Conservation (phyloP, 2,329 filamentous ascomycete genomes). For the Aspergillus hortae region DNA sequence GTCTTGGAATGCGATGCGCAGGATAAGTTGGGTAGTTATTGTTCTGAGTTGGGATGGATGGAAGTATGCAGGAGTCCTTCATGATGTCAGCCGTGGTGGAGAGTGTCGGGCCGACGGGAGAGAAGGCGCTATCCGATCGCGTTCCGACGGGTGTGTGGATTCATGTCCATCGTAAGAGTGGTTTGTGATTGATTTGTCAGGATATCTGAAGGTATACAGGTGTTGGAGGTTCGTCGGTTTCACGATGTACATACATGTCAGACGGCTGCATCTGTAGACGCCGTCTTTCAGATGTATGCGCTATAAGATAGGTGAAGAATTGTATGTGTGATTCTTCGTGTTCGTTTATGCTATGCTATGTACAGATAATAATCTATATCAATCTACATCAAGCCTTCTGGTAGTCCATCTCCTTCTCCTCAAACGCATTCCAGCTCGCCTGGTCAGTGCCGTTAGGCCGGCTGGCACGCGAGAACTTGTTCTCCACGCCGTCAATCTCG, state of each 20-base stretch:
- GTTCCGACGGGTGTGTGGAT: conserved; percentile 2
- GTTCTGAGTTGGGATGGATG: not conserved
- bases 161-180: too few species aligned
- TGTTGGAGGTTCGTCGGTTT: not conserved
- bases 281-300: not conserved
- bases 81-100: conserved; percentile 2
- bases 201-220: not conserved
- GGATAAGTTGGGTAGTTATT: not conserved
- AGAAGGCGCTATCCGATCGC: conserved; percentile 10
- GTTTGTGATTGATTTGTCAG: too few species aligned
- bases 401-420: conserved; percentile 22
- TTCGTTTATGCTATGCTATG: not conserved
- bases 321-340: not conserved
- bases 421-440: conserved; percentile 45
- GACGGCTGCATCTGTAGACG: too few species aligned
- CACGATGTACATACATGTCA: too few species aligned
- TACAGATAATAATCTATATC: not conserved
- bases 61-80: not conserved
- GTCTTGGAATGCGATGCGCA: not conserved
- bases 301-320: not conserved
- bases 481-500: conserved; percentile 47
- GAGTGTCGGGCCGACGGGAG: conserved; percentile 14
- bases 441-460: conserved; percentile 52
- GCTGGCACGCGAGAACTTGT: conserved; percentile 46
- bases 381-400: conserved; percentile 15